Conservation (phyloP, 345 rosid genomes). For the Theobroma cacao region DNA sequence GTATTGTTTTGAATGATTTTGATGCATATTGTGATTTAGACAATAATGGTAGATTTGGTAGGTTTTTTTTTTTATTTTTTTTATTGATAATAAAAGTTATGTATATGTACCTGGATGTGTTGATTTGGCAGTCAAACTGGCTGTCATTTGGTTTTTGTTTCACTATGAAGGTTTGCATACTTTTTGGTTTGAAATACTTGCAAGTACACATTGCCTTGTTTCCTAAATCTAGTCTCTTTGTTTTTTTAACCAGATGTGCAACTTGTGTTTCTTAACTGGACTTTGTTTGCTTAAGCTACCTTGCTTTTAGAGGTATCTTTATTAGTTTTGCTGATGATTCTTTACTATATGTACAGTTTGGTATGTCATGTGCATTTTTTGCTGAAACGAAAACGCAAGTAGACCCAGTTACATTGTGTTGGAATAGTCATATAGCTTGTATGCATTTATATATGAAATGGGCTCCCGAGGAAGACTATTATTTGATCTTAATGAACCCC, state of each 20-base stretch:
- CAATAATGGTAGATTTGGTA: background rate
- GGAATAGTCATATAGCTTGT: slow-evolving; percentile 37
- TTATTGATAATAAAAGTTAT: background rate
- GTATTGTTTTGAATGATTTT: background rate
- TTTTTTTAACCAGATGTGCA: background rate
- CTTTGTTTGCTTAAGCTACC: slow-evolving; percentile 11
- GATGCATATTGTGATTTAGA: background rate
- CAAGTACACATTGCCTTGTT: background rate
- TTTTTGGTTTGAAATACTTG: background rate
- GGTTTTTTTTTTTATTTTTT: too few relatives aligned
- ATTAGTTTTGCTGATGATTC: background rate
- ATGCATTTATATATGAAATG: slow-evolving; percentile 84
- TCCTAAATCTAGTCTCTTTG: background rate
- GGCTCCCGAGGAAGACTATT: slow-evolving; percentile 77
- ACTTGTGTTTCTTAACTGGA: background rate
- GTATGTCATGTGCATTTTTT: slow-evolving; percentile 28
- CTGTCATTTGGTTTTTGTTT: background rate
- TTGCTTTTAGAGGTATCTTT: slow-evolving; percentile 15
- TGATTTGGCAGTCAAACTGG: background rate
- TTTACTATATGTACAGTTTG: slow-evolving; percentile 19
- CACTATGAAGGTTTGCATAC: background rate
- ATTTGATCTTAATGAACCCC: slow-evolving; percentile 99
- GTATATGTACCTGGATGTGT: background rate
- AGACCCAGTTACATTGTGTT: slow-evolving; percentile 12
- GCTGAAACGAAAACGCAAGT: slow-evolving; percentile 19